Base-by-base conservation (phyloP, 768 basidiomycete species). In the Psilocybe azurescens region DNA sequence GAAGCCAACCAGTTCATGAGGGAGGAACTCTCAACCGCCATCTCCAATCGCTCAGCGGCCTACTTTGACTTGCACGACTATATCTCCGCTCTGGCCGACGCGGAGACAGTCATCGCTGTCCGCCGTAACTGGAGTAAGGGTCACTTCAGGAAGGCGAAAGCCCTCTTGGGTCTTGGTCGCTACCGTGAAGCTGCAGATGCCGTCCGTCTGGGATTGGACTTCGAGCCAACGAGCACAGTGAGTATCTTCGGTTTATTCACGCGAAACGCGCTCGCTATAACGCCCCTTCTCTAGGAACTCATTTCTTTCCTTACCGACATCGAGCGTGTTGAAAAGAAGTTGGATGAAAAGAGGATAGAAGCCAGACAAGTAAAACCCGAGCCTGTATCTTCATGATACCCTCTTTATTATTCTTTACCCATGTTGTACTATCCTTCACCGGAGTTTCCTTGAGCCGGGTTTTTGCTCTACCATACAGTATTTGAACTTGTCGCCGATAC, bases 71-170 rank as follows among this genome's bases (percentile, higher is more conserved):
- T 86, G 13, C 86, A 86, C 9, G 93, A 96, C 74, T 89, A 80
- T 67, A 81, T 94, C 54, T 83, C 86, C 24, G 90, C 95, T 3
- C 77, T 96, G 7, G 88, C 88, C 29, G 97, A 99, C 70, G 95
- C 97, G 0, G 95, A 99, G 59, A 88, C 89, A 1, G 95, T 98
- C 70, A 89, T 97, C 46, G 76, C 85, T 65, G 78, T 97, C 55
- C 91, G 94, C 70, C 82, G 89, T 59, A 88, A 87, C 49, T 99
- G 97, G 96, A 86, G 91, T 69, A 99, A 99, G 72, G 97, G 95
- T 0, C 93, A 98, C 74, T 97, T 97, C 81, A 84, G 97, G 61
- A 95, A 92, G 72, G 92, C 94, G 2, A 94, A 94, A 72, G 94
- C 97, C 0, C 79, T 99, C 47, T 78, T 92, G 1, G 94, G 85